phyloP scores from a whole-genome alignment of 257 asterid species.

The Cynanchum wilfordii region DNA sequence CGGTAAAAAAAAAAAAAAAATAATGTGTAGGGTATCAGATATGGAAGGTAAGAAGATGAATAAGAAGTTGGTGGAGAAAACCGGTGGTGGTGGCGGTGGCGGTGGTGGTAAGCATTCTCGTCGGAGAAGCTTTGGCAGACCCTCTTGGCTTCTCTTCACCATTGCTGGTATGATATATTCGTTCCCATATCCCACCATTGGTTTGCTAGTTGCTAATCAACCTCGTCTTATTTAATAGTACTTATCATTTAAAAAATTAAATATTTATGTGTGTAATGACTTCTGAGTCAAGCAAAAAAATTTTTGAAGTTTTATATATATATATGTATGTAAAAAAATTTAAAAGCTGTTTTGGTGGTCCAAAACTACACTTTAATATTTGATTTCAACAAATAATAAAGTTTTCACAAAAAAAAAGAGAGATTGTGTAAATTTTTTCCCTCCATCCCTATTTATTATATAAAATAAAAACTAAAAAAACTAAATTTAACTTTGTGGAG shows the following conservation, averaged over 20 bases:
- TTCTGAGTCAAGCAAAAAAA: too few species aligned
- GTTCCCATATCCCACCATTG: not conserved
- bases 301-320: too few species aligned
- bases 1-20: not conserved
- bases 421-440: too few species aligned
- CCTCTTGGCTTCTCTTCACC: slow-evolving; percentile 91
- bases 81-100: slow-evolving; percentile 21
- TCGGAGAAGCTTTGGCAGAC: slow-evolving; percentile 50
- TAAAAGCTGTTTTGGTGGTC: too few species aligned
- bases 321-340: not conserved
- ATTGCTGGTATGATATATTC: slow-evolving; percentile 55
- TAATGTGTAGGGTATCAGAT: not conserved
- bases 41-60: slow-evolving; percentile 41
- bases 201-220: not conserved
- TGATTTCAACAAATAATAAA: too few species aligned
- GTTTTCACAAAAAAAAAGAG: too few species aligned
- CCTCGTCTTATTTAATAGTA: not conserved
- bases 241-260: too few species aligned
- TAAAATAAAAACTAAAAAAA: too few species aligned
- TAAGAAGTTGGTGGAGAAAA: slow-evolving; percentile 36
- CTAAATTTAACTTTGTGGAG: too few species aligned
- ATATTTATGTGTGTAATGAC: not conserved
- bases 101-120: slow-evolving; percentile 29
- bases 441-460: too few species aligned
- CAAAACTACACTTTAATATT: too few species aligned